Evolutionary conservation across 1,284 basidiomycete species (phyloP).

Genomic region (Microbotryum silenes-acaulis): DNA sequence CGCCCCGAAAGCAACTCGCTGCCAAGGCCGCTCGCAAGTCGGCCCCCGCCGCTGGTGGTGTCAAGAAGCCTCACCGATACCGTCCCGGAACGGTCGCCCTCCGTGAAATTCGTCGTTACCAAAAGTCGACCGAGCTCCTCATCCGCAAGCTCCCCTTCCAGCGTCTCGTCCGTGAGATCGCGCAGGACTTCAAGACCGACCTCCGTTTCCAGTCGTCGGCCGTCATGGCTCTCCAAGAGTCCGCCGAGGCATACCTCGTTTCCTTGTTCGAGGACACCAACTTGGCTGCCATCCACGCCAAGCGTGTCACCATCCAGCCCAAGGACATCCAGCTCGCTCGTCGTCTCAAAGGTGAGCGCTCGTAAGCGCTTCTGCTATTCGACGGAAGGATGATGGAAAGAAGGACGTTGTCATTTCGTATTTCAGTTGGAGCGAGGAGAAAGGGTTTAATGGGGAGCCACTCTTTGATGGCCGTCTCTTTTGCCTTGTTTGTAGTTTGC

Average conservation of each 20-base stretch:
- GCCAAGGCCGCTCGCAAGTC: slow-evolving; percentile 49
- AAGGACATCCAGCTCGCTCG: slow-evolving; percentile 60
- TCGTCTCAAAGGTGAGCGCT: slow-evolving; percentile 54
- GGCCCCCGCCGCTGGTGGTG: slow-evolving; percentile 77
- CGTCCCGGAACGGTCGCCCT: slow-evolving; percentile 37
- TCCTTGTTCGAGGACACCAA: slow-evolving; percentile 63
- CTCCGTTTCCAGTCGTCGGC: slow-evolving; percentile 84
- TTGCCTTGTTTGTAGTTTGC: too few relatives aligned
- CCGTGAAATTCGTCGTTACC: slow-evolving; percentile 36
- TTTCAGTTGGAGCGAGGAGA: too few relatives aligned
- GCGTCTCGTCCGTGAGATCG: slow-evolving; percentile 34
- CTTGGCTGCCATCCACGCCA: slow-evolving; percentile 48
- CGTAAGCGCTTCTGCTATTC: slow-evolving; percentile 46
- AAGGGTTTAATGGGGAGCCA: too few relatives aligned
- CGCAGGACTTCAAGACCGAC: slow-evolving; percentile 51
- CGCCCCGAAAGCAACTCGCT: slow-evolving; percentile 50
- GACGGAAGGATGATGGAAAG: too few relatives aligned
- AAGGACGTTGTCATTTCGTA: not conserved
- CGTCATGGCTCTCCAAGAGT: slow-evolving; percentile 60
- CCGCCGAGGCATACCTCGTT: slow-evolving; percentile 76
- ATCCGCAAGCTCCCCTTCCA: slow-evolving; percentile 38
- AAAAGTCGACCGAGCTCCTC: slow-evolving; percentile 38
- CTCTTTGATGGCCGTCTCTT: too few relatives aligned
- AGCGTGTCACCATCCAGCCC: slow-evolving; percentile 57
- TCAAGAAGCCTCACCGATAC: slow-evolving; percentile 60